These are phyloP conservation scores for Leishmania mexicana DNA, from an alignment of 208 protist species.

Conservation along the genomic window DNA sequence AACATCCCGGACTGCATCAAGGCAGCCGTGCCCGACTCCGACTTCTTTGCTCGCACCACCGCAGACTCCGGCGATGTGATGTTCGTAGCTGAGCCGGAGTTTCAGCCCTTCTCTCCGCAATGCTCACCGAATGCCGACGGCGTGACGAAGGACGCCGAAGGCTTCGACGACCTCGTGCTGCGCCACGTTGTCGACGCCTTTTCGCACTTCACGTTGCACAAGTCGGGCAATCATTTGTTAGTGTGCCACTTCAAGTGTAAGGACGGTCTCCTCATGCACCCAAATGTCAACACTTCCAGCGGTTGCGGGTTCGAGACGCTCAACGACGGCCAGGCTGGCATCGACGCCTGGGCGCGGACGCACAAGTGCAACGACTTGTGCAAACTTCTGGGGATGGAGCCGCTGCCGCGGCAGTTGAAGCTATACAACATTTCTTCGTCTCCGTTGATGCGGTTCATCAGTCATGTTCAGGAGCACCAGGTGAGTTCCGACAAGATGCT, in stretches of 20 bases:
- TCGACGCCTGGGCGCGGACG: constrained; percentile 27
- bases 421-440: constrained; percentile 30
- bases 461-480: constrained; percentile 24
- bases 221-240: constrained; percentile 30
- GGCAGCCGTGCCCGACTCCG: neutral
- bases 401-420: constrained; percentile 21
- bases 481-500: constrained; percentile 8
- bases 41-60: constrained; percentile 31
- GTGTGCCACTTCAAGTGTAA: constrained; percentile 43
- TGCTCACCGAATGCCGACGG: constrained; percentile 1
- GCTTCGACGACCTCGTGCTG: constrained; percentile 26
- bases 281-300: constrained; percentile 39
- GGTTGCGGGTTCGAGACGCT: constrained; percentile 39
- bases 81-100: constrained; percentile 38
- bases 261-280: constrained; percentile 41
- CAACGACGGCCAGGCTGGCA: constrained; percentile 37
- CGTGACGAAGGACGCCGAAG: constrained; percentile 18
- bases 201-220: constrained; percentile 52
- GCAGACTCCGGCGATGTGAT: constrained; percentile 35
- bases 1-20: constrained; percentile 26
- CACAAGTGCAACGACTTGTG: constrained; percentile 42
- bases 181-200: constrained; percentile 59
- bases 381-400: constrained; percentile 21
- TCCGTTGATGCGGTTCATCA: constrained; percentile 27
- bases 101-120: constrained; percentile 5